Conservation (phyloP, 148 eudicot genomes). For the Rhododendron ferrugineum region DNA sequence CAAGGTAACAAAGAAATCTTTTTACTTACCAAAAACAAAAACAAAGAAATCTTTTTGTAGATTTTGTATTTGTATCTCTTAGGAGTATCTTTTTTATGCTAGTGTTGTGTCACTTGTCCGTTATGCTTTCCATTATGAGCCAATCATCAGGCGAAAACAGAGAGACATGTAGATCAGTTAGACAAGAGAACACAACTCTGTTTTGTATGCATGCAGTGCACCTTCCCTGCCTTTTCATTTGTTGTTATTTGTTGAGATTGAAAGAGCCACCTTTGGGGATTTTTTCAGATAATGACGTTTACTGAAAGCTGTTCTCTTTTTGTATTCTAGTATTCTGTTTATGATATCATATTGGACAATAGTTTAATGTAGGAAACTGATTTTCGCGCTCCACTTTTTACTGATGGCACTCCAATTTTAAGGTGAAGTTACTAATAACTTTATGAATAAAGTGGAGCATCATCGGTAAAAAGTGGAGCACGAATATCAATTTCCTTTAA, state of each 20-base stretch:
- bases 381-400: too few relatives aligned
- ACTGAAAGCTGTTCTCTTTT: neutral
- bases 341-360: neutral
- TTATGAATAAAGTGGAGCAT: too few relatives aligned
- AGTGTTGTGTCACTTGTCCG: neutral
- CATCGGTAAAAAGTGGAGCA: too few relatives aligned
- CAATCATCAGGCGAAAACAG: constrained; percentile 7
- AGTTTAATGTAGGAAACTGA: neutral
- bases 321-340: neutral
- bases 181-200: neutral
- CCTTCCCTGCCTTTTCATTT: neutral
- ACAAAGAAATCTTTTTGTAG: neutral
- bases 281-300: constrained; percentile 19
- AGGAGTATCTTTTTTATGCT: neutral
- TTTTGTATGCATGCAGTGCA: constrained; percentile 10
- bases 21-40: neutral
- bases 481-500: neutral
- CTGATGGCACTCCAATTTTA: too few relatives aligned
- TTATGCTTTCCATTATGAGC: constrained; percentile 1
- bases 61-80: neutral
- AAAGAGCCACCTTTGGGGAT: constrained; percentile 8
- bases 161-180: neutral
- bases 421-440: too few relatives aligned
- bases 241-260: constrained; percentile 9
- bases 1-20: constrained; percentile 39